Conservation (phyloP, 148 eudicot species). For the Selenicereus undatus region DNA sequence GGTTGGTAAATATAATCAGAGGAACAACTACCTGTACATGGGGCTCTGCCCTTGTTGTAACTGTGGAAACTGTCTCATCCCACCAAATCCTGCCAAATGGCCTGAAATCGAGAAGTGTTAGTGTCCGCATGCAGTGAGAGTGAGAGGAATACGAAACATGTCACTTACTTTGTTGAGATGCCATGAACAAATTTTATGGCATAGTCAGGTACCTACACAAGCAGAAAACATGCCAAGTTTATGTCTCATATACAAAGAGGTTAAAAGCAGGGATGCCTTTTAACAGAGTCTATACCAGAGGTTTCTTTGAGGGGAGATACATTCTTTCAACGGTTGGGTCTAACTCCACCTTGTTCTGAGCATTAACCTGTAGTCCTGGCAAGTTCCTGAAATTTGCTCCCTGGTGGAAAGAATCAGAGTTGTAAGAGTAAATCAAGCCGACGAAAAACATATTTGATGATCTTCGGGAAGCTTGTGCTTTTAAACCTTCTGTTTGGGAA, state of each 20-base stretch:
- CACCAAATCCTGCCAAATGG: conserved; percentile 25
- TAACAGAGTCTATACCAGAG: conserved; percentile 8
- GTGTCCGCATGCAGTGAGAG: background rate
- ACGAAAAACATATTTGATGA: background rate
- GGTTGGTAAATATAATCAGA: background rate
- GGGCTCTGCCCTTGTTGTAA: conserved; percentile 25
- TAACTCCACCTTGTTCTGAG: conserved; percentile 16
- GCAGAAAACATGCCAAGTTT: background rate
- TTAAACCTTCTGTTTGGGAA: conserved; percentile 19
- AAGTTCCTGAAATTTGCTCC: conserved; percentile 23
- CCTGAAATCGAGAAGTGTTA: background rate
- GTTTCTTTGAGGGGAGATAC: conserved; percentile 15
- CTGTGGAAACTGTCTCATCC: conserved; percentile 19
- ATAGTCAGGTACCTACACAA: conserved; percentile 20
- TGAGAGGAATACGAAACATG: background rate
- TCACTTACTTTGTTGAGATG: conserved; percentile 15
- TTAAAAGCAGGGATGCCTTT: background rate
- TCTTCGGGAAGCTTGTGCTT: background rate
- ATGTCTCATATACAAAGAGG: background rate
- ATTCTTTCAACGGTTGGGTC: conserved; percentile 15
- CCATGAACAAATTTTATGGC: conserved; percentile 7
- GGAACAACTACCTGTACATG: conserved; percentile 15
- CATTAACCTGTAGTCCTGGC: conserved; percentile 11
- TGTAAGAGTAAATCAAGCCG: background rate
- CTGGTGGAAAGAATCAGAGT: background rate